Conservation (phyloP, 1,139 yeast genomes). For the Geotrichum candidum region DNA sequence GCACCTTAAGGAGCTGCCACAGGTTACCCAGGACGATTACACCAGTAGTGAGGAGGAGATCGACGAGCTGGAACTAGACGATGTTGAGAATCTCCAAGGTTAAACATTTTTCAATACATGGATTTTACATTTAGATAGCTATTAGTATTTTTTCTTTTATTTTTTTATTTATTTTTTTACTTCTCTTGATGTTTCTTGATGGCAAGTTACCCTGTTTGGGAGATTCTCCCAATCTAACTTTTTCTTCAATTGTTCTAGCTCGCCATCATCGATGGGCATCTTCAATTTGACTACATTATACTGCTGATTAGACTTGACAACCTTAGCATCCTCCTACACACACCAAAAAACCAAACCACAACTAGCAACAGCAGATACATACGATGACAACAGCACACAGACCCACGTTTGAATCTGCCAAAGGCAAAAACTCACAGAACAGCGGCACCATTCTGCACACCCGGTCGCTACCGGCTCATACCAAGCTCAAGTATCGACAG, state of each 20-base stretch:
- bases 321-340: not conserved
- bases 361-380: not conserved
- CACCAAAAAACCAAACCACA: not conserved
- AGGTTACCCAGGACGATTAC: slow-evolving; percentile 25
- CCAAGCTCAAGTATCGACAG: slow-evolving; percentile 54
- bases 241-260: not conserved
- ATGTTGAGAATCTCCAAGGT: slow-evolving; percentile 21
- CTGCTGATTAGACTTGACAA: not conserved
- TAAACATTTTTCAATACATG: not conserved
- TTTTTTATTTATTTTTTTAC: not conserved
- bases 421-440: slow-evolving; percentile 50
- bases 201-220: not conserved
- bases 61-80: slow-evolving; percentile 18
- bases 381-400: slow-evolving; percentile 83
- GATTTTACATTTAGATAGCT: not conserved
- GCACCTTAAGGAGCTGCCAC: slow-evolving; percentile 38
- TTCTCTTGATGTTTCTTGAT: not conserved
- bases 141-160: not conserved
- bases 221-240: not conserved
- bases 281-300: not conserved
- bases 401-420: slow-evolving; percentile 83
- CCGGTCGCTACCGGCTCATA: slow-evolving; percentile 65
- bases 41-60: slow-evolving; percentile 27
- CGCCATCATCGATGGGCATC: not conserved
- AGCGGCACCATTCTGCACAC: slow-evolving; percentile 54